Evolutionary conservation across 108 stramenopile genomes (phyloP), one percentile per base, ranked within the genome.

Genomic region (Nitzschia sp.): DNA sequence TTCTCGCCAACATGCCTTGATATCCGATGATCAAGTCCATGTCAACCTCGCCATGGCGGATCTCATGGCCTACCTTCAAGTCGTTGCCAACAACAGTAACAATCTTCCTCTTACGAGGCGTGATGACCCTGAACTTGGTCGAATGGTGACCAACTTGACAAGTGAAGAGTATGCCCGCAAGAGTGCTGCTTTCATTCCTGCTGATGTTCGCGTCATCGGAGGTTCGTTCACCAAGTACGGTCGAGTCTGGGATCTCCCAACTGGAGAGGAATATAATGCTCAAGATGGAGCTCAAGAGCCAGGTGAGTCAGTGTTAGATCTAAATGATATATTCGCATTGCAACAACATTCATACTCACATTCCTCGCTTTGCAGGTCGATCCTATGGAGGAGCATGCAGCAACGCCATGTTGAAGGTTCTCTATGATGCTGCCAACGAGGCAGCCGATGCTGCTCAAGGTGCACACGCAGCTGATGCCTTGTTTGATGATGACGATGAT

Each of bases 41-140:
- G 77, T 85, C 17, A 87, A 89, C 52, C 67, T 89, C 7, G 82
- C 84, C 65, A 90, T 90, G 92, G 85, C 87, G 19, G 92, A 93
- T 60, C 73, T 91, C 2, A 91, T 93, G 88, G 89, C 86, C 0
- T 93, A 93, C 69, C 83, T 93, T 9, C 89, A 93, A 63, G 77
- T 89, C 24, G 89, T 93, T 56, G 92, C 89, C 20, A 86, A 89
- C 63, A 88, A 93, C 65, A 81, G 80, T 34, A 80, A 83, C 41
- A 90, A 93, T 51, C 46, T 93, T 29, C 92, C 92, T 10, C 51
- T 90, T 53, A 89, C 92, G 9, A 71, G 89, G 54, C 83, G 92
- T 38, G 92, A 93, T 57, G 92, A 93, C 69, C 92, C 92, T 21
- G 89, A 89, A 51, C 64, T 88, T 51, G 80, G 71, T 22, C 62